phyloP scores from a whole-genome alignment of 176 grass and related monocot genomes.

The Alloteropsis semialata region DNA sequence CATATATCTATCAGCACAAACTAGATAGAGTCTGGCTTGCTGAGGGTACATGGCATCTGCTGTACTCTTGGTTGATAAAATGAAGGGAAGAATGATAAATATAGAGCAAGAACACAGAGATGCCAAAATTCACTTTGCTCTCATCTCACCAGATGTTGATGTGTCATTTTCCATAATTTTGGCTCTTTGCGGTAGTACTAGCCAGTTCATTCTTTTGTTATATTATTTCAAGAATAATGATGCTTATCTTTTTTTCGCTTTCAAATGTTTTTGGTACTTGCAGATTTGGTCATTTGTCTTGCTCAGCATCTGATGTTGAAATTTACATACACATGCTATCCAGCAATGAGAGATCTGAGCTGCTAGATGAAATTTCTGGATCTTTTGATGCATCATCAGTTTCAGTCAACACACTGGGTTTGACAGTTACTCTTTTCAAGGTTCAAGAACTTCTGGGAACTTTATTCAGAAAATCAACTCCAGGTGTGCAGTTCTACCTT shows the following conservation, averaged over 20 bases:
- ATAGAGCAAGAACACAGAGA: neutral
- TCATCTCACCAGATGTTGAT: neutral
- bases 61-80: neutral
- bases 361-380: slow-evolving; percentile 60
- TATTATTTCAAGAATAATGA: neutral
- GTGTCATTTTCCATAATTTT: neutral
- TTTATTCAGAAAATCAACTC: slow-evolving; percentile 55
- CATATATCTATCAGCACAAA: neutral
- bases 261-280: neutral
- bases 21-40: neutral
- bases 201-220: neutral
- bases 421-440: slow-evolving; percentile 62
- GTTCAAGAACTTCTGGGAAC: slow-evolving; percentile 80
- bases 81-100: neutral
- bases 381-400: slow-evolving; percentile 49
- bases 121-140: neutral
- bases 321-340: slow-evolving; percentile 69
- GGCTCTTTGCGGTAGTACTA: neutral
- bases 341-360: slow-evolving; percentile 51
- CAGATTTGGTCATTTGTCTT: slow-evolving; percentile 93
- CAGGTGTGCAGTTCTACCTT: slow-evolving; percentile 73
- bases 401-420: slow-evolving; percentile 63
- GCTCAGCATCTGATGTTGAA: slow-evolving; percentile 86
- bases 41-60: neutral
- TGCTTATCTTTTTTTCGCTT: neutral